A percentile compares a stretch with the other conserved stretches of the same genome.
Evolutionary conservation across 371 early-diverging fungal species (phyloP).

Genomic region (Mortierella sp.): DNA sequence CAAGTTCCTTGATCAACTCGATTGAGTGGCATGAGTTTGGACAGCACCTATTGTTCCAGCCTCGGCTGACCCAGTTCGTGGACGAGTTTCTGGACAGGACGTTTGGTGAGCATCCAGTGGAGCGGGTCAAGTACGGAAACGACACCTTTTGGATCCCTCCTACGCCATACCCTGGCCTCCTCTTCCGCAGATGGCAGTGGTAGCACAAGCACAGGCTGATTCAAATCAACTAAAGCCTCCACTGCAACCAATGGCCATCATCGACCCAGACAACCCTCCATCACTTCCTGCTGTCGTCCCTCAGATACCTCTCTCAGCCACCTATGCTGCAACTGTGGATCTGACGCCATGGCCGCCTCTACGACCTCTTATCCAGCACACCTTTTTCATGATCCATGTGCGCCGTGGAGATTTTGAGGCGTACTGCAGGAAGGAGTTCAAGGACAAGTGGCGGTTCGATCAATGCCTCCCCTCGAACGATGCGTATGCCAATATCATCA

Average conservation of each 20-base stretch:
- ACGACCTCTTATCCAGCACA: conserved; percentile 11
- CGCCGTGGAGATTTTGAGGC: conserved; percentile 43
- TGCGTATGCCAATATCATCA: neutral
- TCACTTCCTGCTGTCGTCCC: neutral
- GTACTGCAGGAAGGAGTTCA: conserved; percentile 43
- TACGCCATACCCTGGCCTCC: neutral
- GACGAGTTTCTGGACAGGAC: conserved; percentile 25
- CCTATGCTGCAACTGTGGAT: neutral
- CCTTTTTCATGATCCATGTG: conserved; percentile 38
- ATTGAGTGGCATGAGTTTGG: conserved; percentile 51
- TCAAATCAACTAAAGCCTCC: neutral
- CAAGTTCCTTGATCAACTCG: conserved; percentile 14
- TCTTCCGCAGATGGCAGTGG: neutral
- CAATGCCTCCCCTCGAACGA: conserved; percentile 37
- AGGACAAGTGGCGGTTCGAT: conserved; percentile 14
- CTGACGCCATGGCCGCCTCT: neutral
- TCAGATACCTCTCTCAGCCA: neutral
- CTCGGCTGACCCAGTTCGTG: conserved; percentile 35
- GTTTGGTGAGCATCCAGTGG: conserved; percentile 3
- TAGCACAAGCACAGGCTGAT: neutral
- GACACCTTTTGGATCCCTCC: conserved; percentile 15
- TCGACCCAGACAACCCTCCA: neutral
- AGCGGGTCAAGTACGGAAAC: neutral
- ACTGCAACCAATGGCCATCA: neutral
- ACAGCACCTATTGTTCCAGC: conserved; percentile 39